A percentile compares a stretch with the other conserved stretches of the same genome.
phyloP scores from a whole-genome alignment of 192 early-diverging fungal species.

The Endogone sp. region DNA sequence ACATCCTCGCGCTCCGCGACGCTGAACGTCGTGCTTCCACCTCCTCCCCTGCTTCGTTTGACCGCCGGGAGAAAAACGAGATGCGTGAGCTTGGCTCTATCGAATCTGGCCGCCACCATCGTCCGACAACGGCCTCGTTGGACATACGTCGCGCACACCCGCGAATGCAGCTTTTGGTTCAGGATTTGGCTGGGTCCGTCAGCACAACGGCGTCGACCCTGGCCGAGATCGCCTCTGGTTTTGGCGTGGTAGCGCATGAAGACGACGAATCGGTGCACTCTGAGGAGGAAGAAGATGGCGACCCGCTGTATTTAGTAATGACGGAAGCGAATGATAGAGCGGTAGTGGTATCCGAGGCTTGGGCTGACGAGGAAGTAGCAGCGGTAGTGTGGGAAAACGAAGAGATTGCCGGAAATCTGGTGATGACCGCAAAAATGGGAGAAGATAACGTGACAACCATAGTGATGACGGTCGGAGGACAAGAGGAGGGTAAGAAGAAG shows the following conservation, averaged over 20 bases:
- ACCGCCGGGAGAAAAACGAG: constrained; percentile 2
- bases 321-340: constrained; percentile 6
- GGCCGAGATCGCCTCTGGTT: constrained; percentile 9
- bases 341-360: constrained; percentile 5
- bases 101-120: constrained; percentile 4
- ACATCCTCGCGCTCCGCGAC: constrained; percentile 1
- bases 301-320: constrained; percentile 5
- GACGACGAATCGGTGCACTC: neutral
- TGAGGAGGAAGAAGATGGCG: neutral
- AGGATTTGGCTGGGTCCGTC: constrained; percentile 8
- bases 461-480: neutral
- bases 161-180: constrained; percentile 4
- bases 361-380: constrained; percentile 3
- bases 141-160: neutral
- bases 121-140: neutral
- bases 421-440: neutral
- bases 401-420: neutral
- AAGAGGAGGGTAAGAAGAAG: constrained; percentile 1
- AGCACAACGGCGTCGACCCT: constrained; percentile 4
- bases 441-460: constrained; percentile 5
- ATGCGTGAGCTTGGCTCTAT: neutral
- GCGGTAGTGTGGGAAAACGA: constrained; percentile 1
- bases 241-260: constrained; percentile 5
- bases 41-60: neutral
- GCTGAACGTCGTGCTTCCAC: constrained; percentile 4